Percentiles rank a stretch among this genome's conserved stretches.
phyloP scores from a whole-genome alignment of 768 basidiomycete genomes.

The Serendipita indica region DNA sequence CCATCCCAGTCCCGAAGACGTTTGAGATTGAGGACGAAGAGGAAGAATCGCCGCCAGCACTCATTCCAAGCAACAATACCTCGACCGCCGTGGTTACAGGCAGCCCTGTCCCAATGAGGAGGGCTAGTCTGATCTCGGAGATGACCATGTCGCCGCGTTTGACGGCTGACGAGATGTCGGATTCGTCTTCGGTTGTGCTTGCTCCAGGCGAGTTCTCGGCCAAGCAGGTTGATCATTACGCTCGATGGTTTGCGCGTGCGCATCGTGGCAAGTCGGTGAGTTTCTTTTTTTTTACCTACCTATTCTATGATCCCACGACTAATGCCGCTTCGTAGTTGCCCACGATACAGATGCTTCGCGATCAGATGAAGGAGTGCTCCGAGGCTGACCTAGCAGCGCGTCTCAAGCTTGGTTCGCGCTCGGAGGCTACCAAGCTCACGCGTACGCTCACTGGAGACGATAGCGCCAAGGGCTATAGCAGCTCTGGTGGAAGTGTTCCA shows the following conservation, averaged over 20 bases:
- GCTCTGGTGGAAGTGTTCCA: not conserved
- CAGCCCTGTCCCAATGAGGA: not conserved
- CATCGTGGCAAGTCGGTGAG: conserved; percentile 3
- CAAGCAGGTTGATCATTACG: conserved; percentile 7
- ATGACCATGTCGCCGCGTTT: conserved; percentile 3
- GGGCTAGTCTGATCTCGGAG: not conserved
- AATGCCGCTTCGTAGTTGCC: not conserved
- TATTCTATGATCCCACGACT: not conserved
- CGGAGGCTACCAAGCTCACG: conserved; percentile 6
- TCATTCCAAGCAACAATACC: not conserved
- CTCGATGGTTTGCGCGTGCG: conserved; percentile 2
- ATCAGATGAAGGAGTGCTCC: conserved; percentile 1
- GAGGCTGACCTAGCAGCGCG: not conserved
- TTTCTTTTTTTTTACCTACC: not conserved
- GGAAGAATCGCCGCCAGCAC: not conserved
- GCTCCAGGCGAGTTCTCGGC: not conserved
- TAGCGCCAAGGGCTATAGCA: not conserved
- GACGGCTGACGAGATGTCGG: conserved; percentile 4
- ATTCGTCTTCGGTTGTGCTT: not conserved
- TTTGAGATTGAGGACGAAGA: conserved; percentile 4
- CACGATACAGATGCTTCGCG: not conserved
- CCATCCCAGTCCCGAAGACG: conserved; percentile 4
- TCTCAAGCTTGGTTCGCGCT: not conserved
- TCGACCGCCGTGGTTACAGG: not conserved
- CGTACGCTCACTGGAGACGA: not conserved